Base-by-base conservation (phyloP, 2,329 filamentous ascomycete species). In the Mycosphaerella sp. region DNA sequence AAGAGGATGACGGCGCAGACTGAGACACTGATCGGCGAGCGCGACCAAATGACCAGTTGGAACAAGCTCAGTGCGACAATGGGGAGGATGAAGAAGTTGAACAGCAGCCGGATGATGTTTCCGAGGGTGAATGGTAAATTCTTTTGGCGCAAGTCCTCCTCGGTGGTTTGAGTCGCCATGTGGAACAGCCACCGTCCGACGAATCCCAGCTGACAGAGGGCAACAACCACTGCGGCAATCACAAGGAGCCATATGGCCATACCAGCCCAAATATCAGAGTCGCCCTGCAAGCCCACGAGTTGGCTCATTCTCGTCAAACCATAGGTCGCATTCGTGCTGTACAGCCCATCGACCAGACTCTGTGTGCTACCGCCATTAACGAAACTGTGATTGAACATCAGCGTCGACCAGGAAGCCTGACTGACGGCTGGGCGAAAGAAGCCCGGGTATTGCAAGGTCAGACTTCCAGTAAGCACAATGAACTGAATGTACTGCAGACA, bases 401-500 rank as follows among this genome's bases (percentile, higher is more conserved):
- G 80, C 4, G 83, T 74, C 1, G 92, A 93, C 93, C 93, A 98
- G 39, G 86, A 83, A 11, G 81, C 86, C 69, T 92, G 88, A 70
- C 91, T 95, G 54, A 92, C 82, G 6, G 89, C 86, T 4, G 93
- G 93, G 68, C 95, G 92, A 69, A 90, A 98, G 68, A 87, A 98
- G 9, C 93, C 93, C 0, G 93, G 93, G 66, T 97, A 98, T 62
- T 85, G 83, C 59, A 98, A 76, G 6, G 86, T 89, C 54, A 98
- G 76, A 38, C 86, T 85, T n/a, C 92, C 92, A 0, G 90, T 93
- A 55, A 98, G 74, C 21, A 88, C 85, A 51, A 93, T 79, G 64
- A 95, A 98, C 68, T 98, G 93, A 14, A 98, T 87, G 69, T 98
- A 97, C 71, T 97, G 91, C 52, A 98, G 78, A 66, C 93, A 98